Base-by-base conservation (phyloP, 73 alveolate species). In the Paraurostyla sp. region DNA sequence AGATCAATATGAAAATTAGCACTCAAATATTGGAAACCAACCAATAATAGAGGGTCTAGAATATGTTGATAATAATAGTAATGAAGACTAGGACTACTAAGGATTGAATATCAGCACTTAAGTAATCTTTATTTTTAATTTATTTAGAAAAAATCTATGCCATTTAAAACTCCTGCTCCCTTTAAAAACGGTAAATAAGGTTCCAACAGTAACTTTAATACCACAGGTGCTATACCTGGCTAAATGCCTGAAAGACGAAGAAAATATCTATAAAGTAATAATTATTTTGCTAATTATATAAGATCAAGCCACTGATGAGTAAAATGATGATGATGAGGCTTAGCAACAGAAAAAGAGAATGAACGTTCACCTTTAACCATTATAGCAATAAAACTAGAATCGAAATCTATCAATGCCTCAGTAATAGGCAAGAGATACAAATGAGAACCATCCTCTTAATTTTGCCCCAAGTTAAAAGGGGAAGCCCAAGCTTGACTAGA, bases 221-320 rank as follows among this genome's bases (percentile, higher is more conserved):
- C n/a, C n/a, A n/a, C n/a, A n/a, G 27, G 40, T 3, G 46, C 41
- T 20, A 49, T 73, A 9, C 46, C 86, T 43, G 46, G n/a, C n/a
- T 76, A 78, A 30, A 33, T 78, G 25, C 89, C 89, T 16, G 89
- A 78, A 27, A 54, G 89, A 30, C 40, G 89, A 3, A 46, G 69
- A 38, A 78, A 78, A 52, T 78, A 78, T 35, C 80, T 78, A 0
- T 36, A 78, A 11, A 78, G 89, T 78, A 78, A 20, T 75, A 18
- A 13, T 23, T 29, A n/a, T n/a, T n/a, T n/a, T n/a, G n/a, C n/a
- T n/a, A n/a, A n/a, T n/a, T n/a, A n/a, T n/a, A n/a, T n/a, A n/a
- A 48, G 45, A 73, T 27, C 13, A 43, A 7, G 56, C 57, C 20
- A 45, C 29, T 18, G 87, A 73, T 30, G 71, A 73, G 0, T 50